Evolutionary conservation across 2,329 filamentous ascomycete genomes (phyloP).

Genomic region (Ophiostoma perfectum): DNA sequence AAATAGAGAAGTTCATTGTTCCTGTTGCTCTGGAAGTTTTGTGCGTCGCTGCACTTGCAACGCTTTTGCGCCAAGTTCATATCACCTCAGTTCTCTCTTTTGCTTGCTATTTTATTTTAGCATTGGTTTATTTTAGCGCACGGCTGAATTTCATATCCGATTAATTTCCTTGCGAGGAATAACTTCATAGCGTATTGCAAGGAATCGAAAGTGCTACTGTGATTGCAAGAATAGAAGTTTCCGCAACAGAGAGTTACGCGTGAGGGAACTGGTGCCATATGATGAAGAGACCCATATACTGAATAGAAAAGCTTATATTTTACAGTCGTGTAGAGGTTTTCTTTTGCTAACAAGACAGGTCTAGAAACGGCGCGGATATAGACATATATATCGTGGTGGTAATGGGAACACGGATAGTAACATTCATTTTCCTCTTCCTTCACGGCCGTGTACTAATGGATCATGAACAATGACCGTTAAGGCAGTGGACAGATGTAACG

Average conservation of each 20-base stretch:
- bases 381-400: background rate
- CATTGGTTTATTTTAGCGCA: background rate
- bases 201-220: background rate
- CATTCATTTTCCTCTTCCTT: too few relatives aligned
- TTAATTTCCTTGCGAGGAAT: background rate
- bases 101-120: background rate
- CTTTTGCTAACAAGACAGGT: constrained; percentile 19
- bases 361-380: constrained; percentile 7
- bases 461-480: too few relatives aligned
- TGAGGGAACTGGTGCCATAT: too few relatives aligned
- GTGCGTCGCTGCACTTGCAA: background rate
- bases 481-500: background rate
- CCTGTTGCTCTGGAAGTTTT: background rate
- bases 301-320: constrained; percentile 10
- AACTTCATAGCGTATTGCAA: background rate
- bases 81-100: background rate
- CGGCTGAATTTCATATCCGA: constrained; percentile 8
- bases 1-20: background rate
- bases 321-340: constrained; percentile 18
- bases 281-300: background rate
- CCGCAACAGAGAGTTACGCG: too few relatives aligned
- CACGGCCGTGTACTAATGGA: too few relatives aligned
- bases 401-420: too few relatives aligned
- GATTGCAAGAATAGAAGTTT: too few relatives aligned
- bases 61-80: background rate